phyloP scores from a whole-genome alignment of 345 rosid species.

The Camelina laxa region DNA sequence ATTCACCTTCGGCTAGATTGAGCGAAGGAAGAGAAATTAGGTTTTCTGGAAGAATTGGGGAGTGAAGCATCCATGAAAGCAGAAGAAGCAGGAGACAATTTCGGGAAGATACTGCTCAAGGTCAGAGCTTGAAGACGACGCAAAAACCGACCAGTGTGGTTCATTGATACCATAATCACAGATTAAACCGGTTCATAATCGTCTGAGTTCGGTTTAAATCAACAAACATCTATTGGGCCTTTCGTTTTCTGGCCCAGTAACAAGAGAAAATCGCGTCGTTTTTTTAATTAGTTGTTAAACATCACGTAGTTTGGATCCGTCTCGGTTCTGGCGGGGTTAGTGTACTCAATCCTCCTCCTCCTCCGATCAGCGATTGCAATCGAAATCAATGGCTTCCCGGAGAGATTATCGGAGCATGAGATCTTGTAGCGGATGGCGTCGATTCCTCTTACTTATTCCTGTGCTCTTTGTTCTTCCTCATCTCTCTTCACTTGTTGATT shows the following conservation, averaged over 20 bases:
- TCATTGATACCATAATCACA: constrained; percentile 5
- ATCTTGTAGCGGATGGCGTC: constrained; percentile 69
- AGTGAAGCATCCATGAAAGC: constrained; percentile 38
- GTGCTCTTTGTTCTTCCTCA: constrained; percentile 63
- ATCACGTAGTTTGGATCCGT: constrained; percentile 12
- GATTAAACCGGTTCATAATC: constrained; percentile 21
- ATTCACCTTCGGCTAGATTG: constrained; percentile 53
- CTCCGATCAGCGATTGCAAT: constrained; percentile 2
- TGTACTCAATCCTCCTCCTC: background rate
- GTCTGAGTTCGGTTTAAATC: background rate
- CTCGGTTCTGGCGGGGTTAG: constrained; percentile 8
- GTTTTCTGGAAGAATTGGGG: constrained; percentile 25
- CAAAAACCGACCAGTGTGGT: constrained; percentile 14
- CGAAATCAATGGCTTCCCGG: constrained; percentile 39
- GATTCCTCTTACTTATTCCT: constrained; percentile 58
- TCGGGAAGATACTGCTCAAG: constrained; percentile 23
- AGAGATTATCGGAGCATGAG: constrained; percentile 57
- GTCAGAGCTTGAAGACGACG: constrained; percentile 33
- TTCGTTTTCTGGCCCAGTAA: background rate
- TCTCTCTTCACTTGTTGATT: constrained; percentile 61
- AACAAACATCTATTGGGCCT: background rate
- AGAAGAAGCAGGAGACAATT: background rate
- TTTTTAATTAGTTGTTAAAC: background rate
- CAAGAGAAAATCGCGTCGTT: too few relatives aligned
- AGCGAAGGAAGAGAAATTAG: constrained; percentile 48